phyloP scores from a whole-genome alignment of 306 rosid species.

The Acacia acuminata region DNA sequence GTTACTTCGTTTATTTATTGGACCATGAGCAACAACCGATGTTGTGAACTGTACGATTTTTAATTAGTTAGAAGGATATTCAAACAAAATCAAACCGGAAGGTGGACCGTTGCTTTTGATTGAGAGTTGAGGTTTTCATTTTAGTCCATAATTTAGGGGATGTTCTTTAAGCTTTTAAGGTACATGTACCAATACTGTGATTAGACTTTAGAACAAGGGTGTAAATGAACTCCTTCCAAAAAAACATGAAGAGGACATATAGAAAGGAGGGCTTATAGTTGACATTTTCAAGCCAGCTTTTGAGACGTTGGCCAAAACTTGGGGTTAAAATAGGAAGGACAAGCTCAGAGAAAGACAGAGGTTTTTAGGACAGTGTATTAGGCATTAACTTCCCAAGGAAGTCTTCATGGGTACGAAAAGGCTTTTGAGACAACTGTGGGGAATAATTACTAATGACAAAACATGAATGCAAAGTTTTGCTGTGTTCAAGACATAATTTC shows the following conservation, averaged over 20 bases:
- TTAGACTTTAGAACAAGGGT: background rate
- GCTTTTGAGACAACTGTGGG: slow-evolving; percentile 36
- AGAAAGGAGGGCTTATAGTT: background rate
- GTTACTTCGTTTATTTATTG: background rate
- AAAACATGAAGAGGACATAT: background rate
- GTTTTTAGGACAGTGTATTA: background rate
- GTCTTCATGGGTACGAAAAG: slow-evolving; percentile 70
- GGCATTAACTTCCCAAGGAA: slow-evolving; percentile 45
- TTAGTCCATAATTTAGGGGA: background rate
- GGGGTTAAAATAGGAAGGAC: background rate
- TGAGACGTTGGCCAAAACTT: background rate
- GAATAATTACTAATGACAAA: slow-evolving; percentile 10
- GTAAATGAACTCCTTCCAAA: background rate
- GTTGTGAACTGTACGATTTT: too few relatives aligned
- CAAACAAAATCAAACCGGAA: background rate
- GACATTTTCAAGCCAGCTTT: background rate
- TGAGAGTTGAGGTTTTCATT: background rate
- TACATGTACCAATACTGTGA: background rate
- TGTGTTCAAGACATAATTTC: background rate
- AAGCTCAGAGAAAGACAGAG: background rate
- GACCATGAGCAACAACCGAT: background rate
- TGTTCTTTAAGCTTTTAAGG: background rate
- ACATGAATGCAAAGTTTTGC: background rate
- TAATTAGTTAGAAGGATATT: background rate
- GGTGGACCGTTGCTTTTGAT: background rate